These are phyloP conservation scores for Ceratopteris richardii DNA, from an alignment of 75 land plant genomes.

Conservation along the genomic window DNA sequence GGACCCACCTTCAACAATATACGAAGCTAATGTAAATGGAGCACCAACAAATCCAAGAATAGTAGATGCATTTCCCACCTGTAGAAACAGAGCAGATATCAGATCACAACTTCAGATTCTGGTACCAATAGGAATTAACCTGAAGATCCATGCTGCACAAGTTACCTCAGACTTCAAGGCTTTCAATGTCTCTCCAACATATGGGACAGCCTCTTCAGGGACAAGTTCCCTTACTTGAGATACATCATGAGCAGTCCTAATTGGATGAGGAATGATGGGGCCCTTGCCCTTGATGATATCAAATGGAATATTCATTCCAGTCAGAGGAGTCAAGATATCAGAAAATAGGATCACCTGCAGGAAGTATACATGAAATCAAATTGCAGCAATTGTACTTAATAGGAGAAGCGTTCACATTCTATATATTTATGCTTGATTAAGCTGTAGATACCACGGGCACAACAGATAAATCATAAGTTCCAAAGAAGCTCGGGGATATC, in stretches of 20 bases:
- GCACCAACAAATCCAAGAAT: constrained; percentile 98
- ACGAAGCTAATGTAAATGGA: constrained; percentile 95
- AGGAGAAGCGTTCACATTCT: too few species aligned
- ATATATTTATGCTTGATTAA: too few species aligned
- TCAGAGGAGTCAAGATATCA: constrained; percentile 89
- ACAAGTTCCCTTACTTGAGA: constrained; percentile 74
- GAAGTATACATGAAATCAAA: too few species aligned
- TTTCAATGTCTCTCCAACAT: constrained; percentile 84
- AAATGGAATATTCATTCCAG: constrained; percentile 99
- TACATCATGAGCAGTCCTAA: constrained; percentile 63
- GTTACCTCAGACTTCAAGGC: constrained; percentile 65
- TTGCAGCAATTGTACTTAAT: too few species aligned
- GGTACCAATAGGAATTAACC: too few species aligned
- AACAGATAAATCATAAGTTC: too few species aligned
- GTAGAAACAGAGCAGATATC: too few species aligned
- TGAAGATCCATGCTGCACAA: too few species aligned
- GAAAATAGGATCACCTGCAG: constrained; percentile 95
- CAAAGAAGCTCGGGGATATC: neutral
- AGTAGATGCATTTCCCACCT: constrained; percentile 93
- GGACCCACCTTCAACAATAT: constrained; percentile 96
- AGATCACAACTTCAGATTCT: too few species aligned
- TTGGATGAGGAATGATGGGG: constrained; percentile 71
- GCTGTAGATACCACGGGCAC: too few species aligned
- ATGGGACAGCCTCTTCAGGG: constrained; percentile 89
- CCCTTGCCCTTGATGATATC: constrained; percentile 90